Base-by-base conservation (phyloP, 306 rosid species). In the Vicia faba region DNA sequence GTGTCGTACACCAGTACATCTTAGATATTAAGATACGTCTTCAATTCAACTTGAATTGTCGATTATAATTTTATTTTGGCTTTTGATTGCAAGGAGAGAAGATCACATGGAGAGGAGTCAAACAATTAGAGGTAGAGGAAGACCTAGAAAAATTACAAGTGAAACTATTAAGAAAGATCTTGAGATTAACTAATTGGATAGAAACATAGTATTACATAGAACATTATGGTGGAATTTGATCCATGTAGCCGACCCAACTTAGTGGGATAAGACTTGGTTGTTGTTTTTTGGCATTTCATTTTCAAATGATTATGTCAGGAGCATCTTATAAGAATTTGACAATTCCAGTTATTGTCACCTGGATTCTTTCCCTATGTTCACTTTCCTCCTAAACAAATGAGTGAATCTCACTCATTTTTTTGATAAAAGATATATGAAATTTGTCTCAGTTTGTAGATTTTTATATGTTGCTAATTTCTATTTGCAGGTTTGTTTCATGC, bases 401-500 rank as follows among this genome's bases (percentile, higher is more conserved):
- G 60, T 62, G 74, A 40, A 57, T 36, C 57, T 81, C 38, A 25
- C n/a, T 5, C 44, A 15, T 59, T 61, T 19, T 70, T 18, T 61
- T 29, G n/a, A n/a, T 29, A 16, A 39, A 28, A 69, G 18, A 3
- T 23, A 44, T 23, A 46, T 66, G 12, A 3, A 66, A 57, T 59
- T 65, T 57, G 9, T 68, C 16, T 28, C 51, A 12, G 62, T 19
- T 41, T 41, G 8, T 38, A 46, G 41, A 38, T 41, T 18, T 29
- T 79, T 13, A 55, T 26, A 19, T 75, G 43, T 36, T 20, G 66
- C 14, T 8, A 2, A 12, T 40, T 20, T 62, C 59, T 78, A 36
- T 72, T 67, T 74, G 56, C 76, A 93, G 97, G 77, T 93, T 89
- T 73, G 95, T 93, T 25, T 86, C 99, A 53, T 86, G 90, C 85